Evolutionary conservation across 1,139 yeast species (phyloP).

Genomic region (Suhomyces terraborum): DNA sequence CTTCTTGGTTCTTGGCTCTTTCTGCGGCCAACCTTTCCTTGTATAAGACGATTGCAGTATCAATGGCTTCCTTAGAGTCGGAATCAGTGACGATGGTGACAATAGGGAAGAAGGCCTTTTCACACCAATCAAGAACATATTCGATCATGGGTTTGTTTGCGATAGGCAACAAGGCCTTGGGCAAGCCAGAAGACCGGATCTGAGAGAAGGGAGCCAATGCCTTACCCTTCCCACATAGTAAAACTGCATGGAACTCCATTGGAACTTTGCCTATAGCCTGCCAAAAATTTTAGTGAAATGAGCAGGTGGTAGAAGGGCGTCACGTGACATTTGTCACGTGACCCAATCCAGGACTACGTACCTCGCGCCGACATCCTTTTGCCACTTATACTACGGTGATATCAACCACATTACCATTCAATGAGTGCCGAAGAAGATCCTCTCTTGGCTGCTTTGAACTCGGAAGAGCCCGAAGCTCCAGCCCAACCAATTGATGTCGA

Average conservation of each 20-base stretch:
- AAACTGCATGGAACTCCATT: conserved; percentile 92
- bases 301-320: too few relatives aligned
- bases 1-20: conserved; percentile 10
- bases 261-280: background rate
- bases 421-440: conserved; percentile 75
- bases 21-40: conserved; percentile 24
- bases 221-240: conserved; percentile 84
- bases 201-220: conserved; percentile 71
- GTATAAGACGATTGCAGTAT: conserved; percentile 51
- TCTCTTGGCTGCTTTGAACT: conserved; percentile 66
- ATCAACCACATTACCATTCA: background rate
- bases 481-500: conserved; percentile 60
- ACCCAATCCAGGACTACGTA: too few relatives aligned
- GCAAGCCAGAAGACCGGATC: conserved; percentile 57
- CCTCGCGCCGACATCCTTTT: conserved; percentile 7
- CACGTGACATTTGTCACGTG: conserved; percentile 1
- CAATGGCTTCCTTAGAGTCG: conserved; percentile 30
- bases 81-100: conserved; percentile 42
- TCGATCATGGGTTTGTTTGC: conserved; percentile 91
- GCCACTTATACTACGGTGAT: conserved; percentile 12
- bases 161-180: conserved; percentile 86
- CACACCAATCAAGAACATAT: conserved; percentile 92
- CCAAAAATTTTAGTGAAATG: conserved; percentile 1
- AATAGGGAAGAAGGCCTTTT: conserved; percentile 72
- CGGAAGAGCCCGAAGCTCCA: conserved; percentile 29